Evolutionary conservation across 148 eudicot genomes (phyloP), one percentile per base, ranked within the genome.

Genomic region (Oxyria digyna): DNA sequence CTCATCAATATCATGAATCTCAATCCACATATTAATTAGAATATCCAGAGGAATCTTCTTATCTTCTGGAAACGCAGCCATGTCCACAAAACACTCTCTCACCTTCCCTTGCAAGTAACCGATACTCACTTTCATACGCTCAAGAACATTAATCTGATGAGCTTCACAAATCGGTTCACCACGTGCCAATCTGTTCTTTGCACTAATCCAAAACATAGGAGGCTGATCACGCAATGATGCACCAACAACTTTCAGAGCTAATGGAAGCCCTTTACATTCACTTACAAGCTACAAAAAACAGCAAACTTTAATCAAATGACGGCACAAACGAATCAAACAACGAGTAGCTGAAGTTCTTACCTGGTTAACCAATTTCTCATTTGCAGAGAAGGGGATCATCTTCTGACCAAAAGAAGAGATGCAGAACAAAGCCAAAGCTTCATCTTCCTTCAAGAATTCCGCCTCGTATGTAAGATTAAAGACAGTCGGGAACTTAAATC

Each of bases 201-300:
- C 95, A 69, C 95, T 81, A 20, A 57, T 78, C 97, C 97, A 91
- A 66, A 72, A 83, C 89, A 77, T 74, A 54, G 82, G 89, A 45
- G 82, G 72, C 62, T 85, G 86, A 62, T 77, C 97, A 24, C 86
- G 85, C 33, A 91, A 68, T 33, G 97, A 86, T 59, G 97, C 89
- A 71, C 97, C 97, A 31, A 91, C 79, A 24, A 91, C 97, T 74
- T 91, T 91, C 2, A 91, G 83, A 62, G 97, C 97, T 76, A 91
- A 75, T 0, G 97, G 97, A 24, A 91, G 89, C 52, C 97, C 87
- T 76, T 84, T 85, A 69, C 97, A 91, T 72, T 91, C 91, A 68
- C 80, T 76, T 6, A 88, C 91, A 72, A 91, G 81, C 97, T 88
- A 74, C 41, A 67, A 18, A 66, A n/a, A 38, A 66, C 33, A 42